phyloP scores from a whole-genome alignment of 805 yeast species.

The Metschnikowia dekortorum region DNA sequence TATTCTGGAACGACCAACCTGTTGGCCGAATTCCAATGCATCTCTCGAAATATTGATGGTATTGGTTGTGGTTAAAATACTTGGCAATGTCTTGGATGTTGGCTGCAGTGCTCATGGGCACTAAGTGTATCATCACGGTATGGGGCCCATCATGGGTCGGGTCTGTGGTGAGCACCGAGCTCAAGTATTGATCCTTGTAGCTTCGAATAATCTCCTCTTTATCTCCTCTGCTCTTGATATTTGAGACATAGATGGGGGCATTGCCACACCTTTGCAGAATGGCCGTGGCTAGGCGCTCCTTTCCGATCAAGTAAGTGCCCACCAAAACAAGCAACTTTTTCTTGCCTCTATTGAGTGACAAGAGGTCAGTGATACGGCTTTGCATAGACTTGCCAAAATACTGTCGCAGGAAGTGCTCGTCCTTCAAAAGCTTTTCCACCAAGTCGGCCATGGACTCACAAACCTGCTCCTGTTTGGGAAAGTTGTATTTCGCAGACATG shows the following conservation, averaged over 20 bases:
- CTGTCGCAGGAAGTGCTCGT: constrained; percentile 20
- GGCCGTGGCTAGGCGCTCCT: constrained; percentile 75
- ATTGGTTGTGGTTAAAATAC: constrained; percentile 46
- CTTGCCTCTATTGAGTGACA: constrained; percentile 7
- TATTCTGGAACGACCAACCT: constrained; percentile 69
- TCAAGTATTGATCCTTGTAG: constrained; percentile 42
- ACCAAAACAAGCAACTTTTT: constrained; percentile 55
- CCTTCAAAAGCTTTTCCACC: constrained; percentile 34
- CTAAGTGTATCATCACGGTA: constrained; percentile 57
- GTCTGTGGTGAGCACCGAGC: constrained; percentile 25
- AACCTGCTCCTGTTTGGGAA: constrained; percentile 74
- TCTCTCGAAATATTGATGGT: constrained; percentile 46
- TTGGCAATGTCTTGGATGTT: constrained; percentile 41
- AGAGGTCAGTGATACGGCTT: constrained; percentile 38
- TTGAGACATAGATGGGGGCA: constrained; percentile 53
- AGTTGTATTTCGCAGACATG: constrained; percentile 64
- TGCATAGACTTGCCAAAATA: constrained; percentile 36
- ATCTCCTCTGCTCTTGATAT: constrained; percentile 41
- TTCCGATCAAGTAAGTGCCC: constrained; percentile 91
- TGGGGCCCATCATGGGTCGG: constrained; percentile 44
- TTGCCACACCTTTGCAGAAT: constrained; percentile 46
- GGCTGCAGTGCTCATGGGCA: constrained; percentile 58
- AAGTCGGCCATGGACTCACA: constrained; percentile 56
- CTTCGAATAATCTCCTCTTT: constrained; percentile 39
- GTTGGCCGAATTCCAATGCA: constrained; percentile 81